Evolutionary conservation across 108 stramenopile genomes (phyloP).

Genomic region (Cyclotella cryptica): DNA sequence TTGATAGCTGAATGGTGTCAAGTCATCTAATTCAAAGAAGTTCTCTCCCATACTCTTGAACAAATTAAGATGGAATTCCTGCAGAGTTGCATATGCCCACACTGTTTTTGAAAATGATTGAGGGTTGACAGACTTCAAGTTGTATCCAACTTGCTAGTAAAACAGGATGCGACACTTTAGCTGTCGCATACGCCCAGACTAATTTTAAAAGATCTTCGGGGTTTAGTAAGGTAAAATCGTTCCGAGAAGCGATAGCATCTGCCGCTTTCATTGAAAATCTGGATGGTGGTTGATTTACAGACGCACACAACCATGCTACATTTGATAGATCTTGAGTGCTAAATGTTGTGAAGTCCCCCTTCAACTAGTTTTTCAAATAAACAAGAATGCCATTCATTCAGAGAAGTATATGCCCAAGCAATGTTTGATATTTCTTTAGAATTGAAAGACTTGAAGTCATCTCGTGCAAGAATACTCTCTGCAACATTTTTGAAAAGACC

Average conservation of each 20-base stretch:
- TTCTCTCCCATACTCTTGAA: too few species aligned
- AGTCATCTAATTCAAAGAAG: too few species aligned
- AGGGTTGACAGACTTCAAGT: too few species aligned
- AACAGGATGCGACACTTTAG: neutral
- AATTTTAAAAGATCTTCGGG: constrained; percentile 1
- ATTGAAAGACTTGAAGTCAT: constrained; percentile 5
- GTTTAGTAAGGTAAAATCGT: neutral
- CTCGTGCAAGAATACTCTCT: neutral
- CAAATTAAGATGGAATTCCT: too few species aligned
- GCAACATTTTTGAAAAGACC: constrained; percentile 9
- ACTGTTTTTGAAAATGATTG: too few species aligned
- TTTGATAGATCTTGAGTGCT: neutral
- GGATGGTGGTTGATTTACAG: neutral
- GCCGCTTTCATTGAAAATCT: neutral
- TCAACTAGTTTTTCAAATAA: constrained; percentile 3
- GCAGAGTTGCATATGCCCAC: too few species aligned
- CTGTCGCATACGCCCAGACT: constrained; percentile 29
- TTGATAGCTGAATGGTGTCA: too few species aligned
- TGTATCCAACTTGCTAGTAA: too few species aligned
- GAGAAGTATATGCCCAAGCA: constrained; percentile 6
- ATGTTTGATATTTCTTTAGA: constrained; percentile 4
- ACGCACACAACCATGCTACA: constrained; percentile 13
- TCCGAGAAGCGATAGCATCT: neutral
- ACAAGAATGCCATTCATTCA: neutral
- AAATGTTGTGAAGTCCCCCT: neutral